Evolutionary conservation across 2,329 filamentous ascomycete species (phyloP).

Genomic region (Diaporthe citri): DNA sequence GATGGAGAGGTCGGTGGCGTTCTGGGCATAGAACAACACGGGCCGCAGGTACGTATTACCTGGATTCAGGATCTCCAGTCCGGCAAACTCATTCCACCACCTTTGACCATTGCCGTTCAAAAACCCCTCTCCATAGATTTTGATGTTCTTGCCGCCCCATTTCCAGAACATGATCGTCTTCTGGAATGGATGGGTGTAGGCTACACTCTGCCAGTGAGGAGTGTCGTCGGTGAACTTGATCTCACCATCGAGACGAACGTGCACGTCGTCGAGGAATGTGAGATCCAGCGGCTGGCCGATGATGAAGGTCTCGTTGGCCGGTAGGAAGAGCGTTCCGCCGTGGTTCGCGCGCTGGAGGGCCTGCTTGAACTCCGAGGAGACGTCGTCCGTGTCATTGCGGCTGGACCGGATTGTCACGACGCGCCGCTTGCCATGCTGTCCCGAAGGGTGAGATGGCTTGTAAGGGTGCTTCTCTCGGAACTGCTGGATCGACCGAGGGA

Average conservation of each 20-base stretch:
- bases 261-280: constrained; percentile 68
- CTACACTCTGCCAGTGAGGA: constrained; percentile 57
- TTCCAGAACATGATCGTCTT: constrained; percentile 73
- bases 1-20: constrained; percentile 68
- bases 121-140: constrained; percentile 68
- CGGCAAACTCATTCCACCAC: constrained; percentile 53
- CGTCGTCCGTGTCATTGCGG: constrained; percentile 65
- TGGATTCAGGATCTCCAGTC: constrained; percentile 58
- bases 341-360: constrained; percentile 69
- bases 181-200: constrained; percentile 57
- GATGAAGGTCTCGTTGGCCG: constrained; percentile 66
- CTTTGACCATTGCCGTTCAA: constrained; percentile 67
- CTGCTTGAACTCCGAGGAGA: constrained; percentile 66
- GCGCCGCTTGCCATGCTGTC: constrained; percentile 41
- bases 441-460: constrained; percentile 41
- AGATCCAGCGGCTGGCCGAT: constrained; percentile 71
- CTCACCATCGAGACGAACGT: constrained; percentile 70
- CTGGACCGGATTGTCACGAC: constrained; percentile 65
- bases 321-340: constrained; percentile 68
- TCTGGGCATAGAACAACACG: constrained; percentile 72
- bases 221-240: constrained; percentile 61
- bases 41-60: constrained; percentile 69
- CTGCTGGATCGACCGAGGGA: constrained; percentile 53
- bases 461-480: constrained; percentile 56
- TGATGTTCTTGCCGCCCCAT: constrained; percentile 72